Conservation (phyloP, 176 grass and related monocot genomes). For the Alopecurus myosuroides region DNA sequence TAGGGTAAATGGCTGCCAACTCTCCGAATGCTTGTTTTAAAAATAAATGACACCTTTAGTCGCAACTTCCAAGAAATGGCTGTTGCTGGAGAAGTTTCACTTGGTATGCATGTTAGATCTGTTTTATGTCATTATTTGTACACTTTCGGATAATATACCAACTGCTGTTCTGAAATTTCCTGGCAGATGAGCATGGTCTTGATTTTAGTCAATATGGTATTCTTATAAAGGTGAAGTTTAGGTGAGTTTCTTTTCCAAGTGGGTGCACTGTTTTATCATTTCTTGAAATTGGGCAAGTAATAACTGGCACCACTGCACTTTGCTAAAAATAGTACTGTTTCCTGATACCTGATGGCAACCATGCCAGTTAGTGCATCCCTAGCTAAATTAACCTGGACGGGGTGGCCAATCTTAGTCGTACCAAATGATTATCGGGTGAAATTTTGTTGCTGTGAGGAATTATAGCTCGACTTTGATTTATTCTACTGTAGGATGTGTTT, state of each 20-base stretch:
- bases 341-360: constrained; percentile 1
- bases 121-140: neutral
- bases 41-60: constrained; percentile 91
- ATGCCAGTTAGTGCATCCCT: neutral
- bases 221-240: constrained; percentile 96
- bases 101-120: constrained; percentile 45
- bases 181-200: constrained; percentile 77
- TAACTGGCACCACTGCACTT: neutral
- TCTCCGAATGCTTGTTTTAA: constrained; percentile 67
- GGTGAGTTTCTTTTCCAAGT: constrained; percentile 51
- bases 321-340: neutral
- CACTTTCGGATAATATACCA: neutral
- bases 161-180: constrained; percentile 12
- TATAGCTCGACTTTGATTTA: neutral
- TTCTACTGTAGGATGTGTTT: neutral
- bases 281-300: constrained; percentile 17
- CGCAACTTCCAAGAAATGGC: constrained; percentile 99
- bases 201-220: constrained; percentile 89
- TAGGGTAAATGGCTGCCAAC: constrained; percentile 92
- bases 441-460: neutral
- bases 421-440: neutral
- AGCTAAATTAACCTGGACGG: neutral
- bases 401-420: neutral
- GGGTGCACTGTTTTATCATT: neutral
- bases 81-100: constrained; percentile 94